Evolutionary conservation across 768 basidiomycete genomes (phyloP), one percentile per base, ranked within the genome.

Genomic region (Aureoboletus auriporus): DNA sequence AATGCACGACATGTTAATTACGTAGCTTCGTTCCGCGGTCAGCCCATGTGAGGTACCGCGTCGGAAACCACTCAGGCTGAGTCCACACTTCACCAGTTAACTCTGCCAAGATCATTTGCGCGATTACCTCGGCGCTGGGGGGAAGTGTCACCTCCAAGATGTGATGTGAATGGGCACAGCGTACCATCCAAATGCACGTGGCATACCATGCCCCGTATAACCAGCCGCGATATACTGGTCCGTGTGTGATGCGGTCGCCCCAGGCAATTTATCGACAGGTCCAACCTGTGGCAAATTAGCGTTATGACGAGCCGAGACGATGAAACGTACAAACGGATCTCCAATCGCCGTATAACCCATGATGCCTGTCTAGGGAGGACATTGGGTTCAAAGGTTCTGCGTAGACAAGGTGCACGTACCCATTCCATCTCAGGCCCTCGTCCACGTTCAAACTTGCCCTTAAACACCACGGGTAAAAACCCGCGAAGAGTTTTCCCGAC

Each of bases 121-220:
- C 78, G 5, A 86, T 66, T 4, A 69, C 79, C 59, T 89, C 80
- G 14, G 81, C 86, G 49, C 86, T 86, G 34, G 9, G 37, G 48
- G 31, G 28, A 11, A 23, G 20, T 23, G 20, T 23, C 20, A 23
- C 20, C 20, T 23, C 33, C 33, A 14, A 33, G 33, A 31, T 8
- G 33, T 4, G 5, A 13, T 17, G 1, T 11, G 14, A 1, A 34
- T 27, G 23, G 12, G 6, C 10, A 5, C 14, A 5, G 16, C 39
- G 29, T 5, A 58, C 87, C 86, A 88, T 28, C 77, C 80, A 62
- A 76, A 89, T 0, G 84, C 79, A 5, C 85, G 78, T 5, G 88
- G 80, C 86, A 91, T 90, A 0, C 89, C 89, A 53, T 90, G 89
- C 1, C 89, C 89, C 0, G 79, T 73, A 56, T 79, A 89, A 4